Percentiles rank a stretch among this genome's conserved stretches.
Conservation (phyloP, 2,329 filamentous ascomycete species). For the Dactylonectria macrodidyma region DNA sequence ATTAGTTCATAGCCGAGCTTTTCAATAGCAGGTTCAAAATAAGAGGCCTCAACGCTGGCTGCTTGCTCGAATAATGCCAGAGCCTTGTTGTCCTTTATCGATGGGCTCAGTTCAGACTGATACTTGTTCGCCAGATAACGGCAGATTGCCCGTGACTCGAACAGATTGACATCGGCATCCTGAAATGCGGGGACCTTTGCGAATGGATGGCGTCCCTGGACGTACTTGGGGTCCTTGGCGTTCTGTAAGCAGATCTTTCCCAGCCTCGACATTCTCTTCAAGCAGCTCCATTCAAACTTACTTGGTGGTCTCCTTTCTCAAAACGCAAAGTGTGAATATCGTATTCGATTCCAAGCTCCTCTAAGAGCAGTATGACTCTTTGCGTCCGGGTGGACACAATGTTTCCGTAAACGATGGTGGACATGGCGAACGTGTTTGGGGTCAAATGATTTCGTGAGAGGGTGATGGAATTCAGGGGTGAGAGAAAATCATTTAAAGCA, state of each 20-base stretch:
- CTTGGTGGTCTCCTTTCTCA: slow-evolving; percentile 10
- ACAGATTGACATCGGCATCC: neutral
- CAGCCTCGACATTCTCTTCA: neutral
- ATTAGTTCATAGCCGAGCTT: slow-evolving; percentile 10
- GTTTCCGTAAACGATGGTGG: slow-evolving; percentile 8
- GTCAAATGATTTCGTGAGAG: neutral
- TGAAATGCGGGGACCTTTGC: slow-evolving; percentile 13
- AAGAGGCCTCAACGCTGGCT: slow-evolving; percentile 5
- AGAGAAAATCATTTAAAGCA: neutral
- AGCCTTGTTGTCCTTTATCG: neutral
- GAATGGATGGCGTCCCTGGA: slow-evolving; percentile 7
- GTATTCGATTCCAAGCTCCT: slow-evolving; percentile 5
- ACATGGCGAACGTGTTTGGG: neutral
- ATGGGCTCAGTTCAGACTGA: neutral
- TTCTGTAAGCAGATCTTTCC: neutral
- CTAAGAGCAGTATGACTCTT: neutral
- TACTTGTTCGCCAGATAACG: slow-evolving; percentile 2
- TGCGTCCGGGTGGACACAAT: slow-evolving; percentile 6
- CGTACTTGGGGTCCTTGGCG: neutral
- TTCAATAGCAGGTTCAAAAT: slow-evolving; percentile 6
- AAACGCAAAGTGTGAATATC: slow-evolving; percentile 4
- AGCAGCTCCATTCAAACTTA: neutral
- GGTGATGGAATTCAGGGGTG: neutral
- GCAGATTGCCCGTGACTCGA: slow-evolving; percentile 6
- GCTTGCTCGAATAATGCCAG: slow-evolving; percentile 5